A percentile compares a stretch with the other conserved stretches of the same genome.
Conservation (phyloP, 2,329 filamentous ascomycete species). For the Biscogniauxia marginata region DNA sequence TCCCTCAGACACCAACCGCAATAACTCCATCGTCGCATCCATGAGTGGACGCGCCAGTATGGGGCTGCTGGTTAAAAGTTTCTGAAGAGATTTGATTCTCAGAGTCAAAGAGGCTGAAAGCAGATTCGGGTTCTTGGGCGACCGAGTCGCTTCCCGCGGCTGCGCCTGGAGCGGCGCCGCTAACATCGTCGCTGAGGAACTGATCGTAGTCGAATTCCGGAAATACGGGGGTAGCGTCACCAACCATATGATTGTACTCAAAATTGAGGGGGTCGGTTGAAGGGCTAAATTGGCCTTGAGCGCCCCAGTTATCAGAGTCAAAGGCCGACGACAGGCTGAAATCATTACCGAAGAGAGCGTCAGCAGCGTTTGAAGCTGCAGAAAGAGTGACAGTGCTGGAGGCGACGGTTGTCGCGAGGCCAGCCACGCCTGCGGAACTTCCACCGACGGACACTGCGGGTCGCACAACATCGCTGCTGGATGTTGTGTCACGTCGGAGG, state of each 20-base stretch:
- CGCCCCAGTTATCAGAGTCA: slow-evolving; percentile 73
- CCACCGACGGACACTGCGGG: slow-evolving; percentile 99
- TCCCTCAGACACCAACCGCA: slow-evolving; percentile 68
- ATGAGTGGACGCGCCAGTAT: slow-evolving; percentile 68
- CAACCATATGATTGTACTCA: slow-evolving; percentile 67
- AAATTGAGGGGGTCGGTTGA: slow-evolving; percentile 64
- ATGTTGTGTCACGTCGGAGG: slow-evolving; percentile 98
- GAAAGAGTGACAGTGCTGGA: slow-evolving; percentile 43
- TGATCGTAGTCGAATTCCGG: slow-evolving; percentile 44
- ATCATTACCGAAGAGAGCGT: slow-evolving; percentile 68
- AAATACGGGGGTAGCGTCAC: slow-evolving; percentile 54
- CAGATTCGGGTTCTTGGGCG: slow-evolving; percentile 52
- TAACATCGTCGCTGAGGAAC: slow-evolving; percentile 54
- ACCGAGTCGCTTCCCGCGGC: slow-evolving; percentile 47
- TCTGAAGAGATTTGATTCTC: slow-evolving; percentile 60
- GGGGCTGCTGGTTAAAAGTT: slow-evolving; percentile 72
- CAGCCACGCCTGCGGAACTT: slow-evolving; percentile 49
- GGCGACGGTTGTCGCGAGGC: slow-evolving; percentile 43
- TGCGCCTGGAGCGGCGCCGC: slow-evolving; percentile 45
- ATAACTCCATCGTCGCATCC: slow-evolving; percentile 72
- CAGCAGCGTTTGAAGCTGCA: slow-evolving; percentile 59
- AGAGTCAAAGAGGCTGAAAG: slow-evolving; percentile 55
- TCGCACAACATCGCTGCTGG: slow-evolving; percentile 99
- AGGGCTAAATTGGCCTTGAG: slow-evolving; percentile 76
- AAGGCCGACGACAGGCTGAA: slow-evolving; percentile 65